These are phyloP conservation scores for Debaryomyces sp. DNA, from an alignment of 1,139 yeast genomes.

Conservation along the genomic window DNA sequence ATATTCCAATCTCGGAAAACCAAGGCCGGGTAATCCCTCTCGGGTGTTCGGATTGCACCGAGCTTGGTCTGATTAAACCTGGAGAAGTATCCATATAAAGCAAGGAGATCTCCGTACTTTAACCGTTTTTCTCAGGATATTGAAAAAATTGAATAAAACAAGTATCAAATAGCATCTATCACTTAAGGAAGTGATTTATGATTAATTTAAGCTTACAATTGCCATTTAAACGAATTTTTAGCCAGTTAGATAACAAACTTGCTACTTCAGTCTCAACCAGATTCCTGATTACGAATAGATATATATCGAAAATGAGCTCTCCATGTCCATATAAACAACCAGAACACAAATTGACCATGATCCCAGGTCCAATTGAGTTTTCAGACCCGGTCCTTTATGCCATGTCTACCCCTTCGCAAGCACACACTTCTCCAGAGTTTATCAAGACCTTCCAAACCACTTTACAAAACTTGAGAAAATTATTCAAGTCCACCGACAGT, in stretches of 20 bases:
- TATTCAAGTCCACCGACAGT: constrained; percentile 71
- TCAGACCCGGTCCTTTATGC: constrained; percentile 80
- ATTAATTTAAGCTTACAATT: constrained; percentile 3
- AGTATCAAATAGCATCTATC: neutral
- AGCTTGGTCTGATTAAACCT: neutral
- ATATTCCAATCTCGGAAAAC: neutral
- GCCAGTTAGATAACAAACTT: constrained; percentile 2
- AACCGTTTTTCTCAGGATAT: neutral
- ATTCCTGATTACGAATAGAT: constrained; percentile 1
- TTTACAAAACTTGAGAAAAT: constrained; percentile 65
- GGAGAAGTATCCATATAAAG: neutral
- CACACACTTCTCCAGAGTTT: constrained; percentile 92
- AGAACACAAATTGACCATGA: constrained; percentile 63
- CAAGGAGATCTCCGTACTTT: neutral
- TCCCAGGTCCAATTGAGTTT: constrained; percentile 95
- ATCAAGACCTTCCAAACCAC: constrained; percentile 71
- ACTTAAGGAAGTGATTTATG: constrained; percentile 6
- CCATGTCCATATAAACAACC: constrained; percentile 42
- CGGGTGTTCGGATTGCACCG: neutral
- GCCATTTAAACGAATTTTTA: constrained; percentile 1
- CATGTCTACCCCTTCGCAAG: constrained; percentile 82
- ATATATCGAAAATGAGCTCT: constrained; percentile 4
- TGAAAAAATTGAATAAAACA: neutral
- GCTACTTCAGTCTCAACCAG: constrained; percentile 1
- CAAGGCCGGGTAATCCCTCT: neutral